phyloP scores from a whole-genome alignment of 202 grass and related monocot genomes.

The Digitaria exilis region DNA sequence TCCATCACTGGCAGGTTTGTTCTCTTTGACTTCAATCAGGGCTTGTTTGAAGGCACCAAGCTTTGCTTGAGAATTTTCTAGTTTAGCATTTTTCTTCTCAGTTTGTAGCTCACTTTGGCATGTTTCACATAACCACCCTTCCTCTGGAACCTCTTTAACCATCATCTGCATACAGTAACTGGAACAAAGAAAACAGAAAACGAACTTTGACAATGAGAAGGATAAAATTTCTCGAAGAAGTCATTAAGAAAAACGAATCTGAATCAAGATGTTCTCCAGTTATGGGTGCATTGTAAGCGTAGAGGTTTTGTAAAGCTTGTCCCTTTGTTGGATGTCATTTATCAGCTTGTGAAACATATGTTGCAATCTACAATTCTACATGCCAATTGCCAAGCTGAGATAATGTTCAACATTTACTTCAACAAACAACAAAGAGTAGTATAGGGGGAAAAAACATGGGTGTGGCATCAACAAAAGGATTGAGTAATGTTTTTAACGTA shows the following conservation, averaged over 20 bases:
- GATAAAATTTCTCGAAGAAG: neutral
- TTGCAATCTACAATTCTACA: neutral
- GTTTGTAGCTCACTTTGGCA: slow-evolving; percentile 55
- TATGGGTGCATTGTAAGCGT: neutral
- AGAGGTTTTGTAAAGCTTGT: neutral
- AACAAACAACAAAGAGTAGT: neutral
- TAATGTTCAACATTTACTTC: neutral
- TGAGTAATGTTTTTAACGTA: no score
- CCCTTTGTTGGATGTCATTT: neutral
- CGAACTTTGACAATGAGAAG: neutral
- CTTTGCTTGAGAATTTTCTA: slow-evolving; percentile 33
- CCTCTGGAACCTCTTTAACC: slow-evolving; percentile 66
- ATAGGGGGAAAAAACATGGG: neutral
- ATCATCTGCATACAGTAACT: slow-evolving; percentile 80
- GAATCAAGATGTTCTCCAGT: neutral
- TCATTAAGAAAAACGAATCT: slow-evolving; percentile 6
- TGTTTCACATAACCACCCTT: slow-evolving; percentile 79
- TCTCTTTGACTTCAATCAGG: neutral
- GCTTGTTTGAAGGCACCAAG: neutral
- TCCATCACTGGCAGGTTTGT: neutral
- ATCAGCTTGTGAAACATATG: neutral
- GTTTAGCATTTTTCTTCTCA: slow-evolving; percentile 52
- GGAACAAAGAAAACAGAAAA: slow-evolving; percentile 29
- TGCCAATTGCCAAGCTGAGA: neutral
- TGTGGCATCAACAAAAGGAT: no score